Evolutionary conservation across 106 monocot genomes (phyloP).

Genomic region (Acorus gramineus): DNA sequence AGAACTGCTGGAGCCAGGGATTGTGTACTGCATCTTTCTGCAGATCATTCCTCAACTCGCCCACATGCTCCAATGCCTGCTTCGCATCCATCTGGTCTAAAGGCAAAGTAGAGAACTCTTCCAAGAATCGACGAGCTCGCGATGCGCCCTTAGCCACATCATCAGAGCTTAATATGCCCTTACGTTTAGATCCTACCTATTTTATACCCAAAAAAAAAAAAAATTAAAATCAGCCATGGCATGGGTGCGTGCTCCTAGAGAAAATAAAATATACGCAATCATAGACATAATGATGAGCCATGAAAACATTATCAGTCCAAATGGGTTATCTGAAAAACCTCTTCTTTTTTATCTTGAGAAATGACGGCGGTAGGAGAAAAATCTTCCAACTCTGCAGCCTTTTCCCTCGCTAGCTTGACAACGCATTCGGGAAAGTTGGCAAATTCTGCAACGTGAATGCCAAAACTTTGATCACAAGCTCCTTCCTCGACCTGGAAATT

Average conservation of each 20-base stretch:
- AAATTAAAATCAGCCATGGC: background rate
- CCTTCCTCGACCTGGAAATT: slow-evolving; percentile 72
- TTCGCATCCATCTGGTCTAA: slow-evolving; percentile 43
- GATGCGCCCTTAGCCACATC: slow-evolving; percentile 40
- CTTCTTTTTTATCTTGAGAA: slow-evolving; percentile 24
- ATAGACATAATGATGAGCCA: too few species aligned
- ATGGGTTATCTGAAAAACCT: slow-evolving; percentile 17
- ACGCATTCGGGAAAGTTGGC: slow-evolving; percentile 92
- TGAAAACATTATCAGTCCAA: background rate
- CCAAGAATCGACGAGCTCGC: slow-evolving; percentile 46
- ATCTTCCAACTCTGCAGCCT: slow-evolving; percentile 89
- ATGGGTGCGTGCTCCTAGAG: background rate
- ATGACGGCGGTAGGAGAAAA: slow-evolving; percentile 29
- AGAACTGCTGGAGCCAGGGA: slow-evolving; percentile 71
- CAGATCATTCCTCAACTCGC: slow-evolving; percentile 32
- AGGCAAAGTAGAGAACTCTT: slow-evolving; percentile 50
- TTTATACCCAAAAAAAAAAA: background rate
- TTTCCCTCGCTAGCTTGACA: slow-evolving; percentile 72
- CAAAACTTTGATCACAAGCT: slow-evolving; percentile 99
- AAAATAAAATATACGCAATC: too few species aligned
- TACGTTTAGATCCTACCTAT: slow-evolving; percentile 31
- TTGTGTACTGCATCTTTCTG: slow-evolving; percentile 38
- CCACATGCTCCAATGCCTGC: slow-evolving; percentile 23
- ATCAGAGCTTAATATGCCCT: slow-evolving; percentile 20
- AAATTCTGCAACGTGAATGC: slow-evolving; percentile 97